Evolutionary conservation across 257 asterid species (phyloP).

Genomic region (Jacaranda mimosifolia): DNA sequence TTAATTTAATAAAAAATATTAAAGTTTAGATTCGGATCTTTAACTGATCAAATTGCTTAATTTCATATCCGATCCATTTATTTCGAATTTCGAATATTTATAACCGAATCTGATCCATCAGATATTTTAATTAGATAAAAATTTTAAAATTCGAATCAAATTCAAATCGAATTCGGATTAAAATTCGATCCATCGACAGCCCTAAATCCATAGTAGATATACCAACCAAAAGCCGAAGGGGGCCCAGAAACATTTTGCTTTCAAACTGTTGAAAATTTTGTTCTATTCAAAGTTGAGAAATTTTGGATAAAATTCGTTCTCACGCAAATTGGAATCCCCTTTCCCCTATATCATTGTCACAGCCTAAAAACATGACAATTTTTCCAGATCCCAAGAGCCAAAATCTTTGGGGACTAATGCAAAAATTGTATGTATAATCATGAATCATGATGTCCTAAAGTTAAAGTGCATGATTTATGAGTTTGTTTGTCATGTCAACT

Average conservation of each 20-base stretch:
- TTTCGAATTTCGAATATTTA: no score
- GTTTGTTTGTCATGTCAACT: not conserved
- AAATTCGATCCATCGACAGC: no score
- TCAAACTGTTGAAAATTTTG: not conserved
- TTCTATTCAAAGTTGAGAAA: conserved; percentile 17
- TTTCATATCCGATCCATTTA: no score
- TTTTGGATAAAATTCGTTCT: conserved; percentile 9
- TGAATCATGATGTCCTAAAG: not conserved
- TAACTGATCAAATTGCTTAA: no score
- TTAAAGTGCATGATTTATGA: not conserved
- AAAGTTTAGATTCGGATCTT: no score
- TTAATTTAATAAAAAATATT: no score
- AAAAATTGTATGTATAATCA: not conserved
- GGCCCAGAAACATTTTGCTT: not conserved
- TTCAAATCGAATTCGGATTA: no score
- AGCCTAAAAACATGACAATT: not conserved
- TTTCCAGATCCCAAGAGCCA: not conserved
- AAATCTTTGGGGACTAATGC: not conserved
- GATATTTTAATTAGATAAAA: no score
- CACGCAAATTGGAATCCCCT: conserved; percentile 14
- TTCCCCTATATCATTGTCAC: not conserved
- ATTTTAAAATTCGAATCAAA: no score
- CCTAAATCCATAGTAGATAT: no score
- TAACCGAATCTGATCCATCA: no score
- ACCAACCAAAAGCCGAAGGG: not conserved